Evolutionary conservation across 78 protist genomes (phyloP).

Genomic region (Acrasis kona): DNA sequence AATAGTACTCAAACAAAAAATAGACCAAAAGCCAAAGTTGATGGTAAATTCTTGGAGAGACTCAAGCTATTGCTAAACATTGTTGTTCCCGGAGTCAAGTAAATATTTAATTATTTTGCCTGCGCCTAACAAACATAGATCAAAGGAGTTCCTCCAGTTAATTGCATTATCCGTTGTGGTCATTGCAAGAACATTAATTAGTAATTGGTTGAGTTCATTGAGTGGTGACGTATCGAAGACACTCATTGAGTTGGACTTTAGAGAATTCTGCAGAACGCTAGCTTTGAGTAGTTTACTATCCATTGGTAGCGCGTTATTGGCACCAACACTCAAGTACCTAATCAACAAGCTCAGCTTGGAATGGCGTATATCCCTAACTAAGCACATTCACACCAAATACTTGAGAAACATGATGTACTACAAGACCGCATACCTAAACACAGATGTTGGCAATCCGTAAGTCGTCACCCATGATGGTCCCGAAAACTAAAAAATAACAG

Average conservation of each 20-base stretch:
- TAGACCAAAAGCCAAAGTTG: background rate
- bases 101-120: background rate
- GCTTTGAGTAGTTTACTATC: background rate
- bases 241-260: background rate
- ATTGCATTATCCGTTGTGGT: background rate
- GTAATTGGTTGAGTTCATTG: background rate
- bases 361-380: background rate
- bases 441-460: background rate
- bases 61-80: background rate
- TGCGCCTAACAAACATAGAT: background rate
- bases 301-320: background rate
- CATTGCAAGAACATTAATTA: background rate
- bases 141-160: background rate
- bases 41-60: background rate
- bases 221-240: background rate
- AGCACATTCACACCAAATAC: background rate
- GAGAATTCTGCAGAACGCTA: background rate
- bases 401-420: background rate
- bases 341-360: background rate
- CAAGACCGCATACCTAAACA: background rate
- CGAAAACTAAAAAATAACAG: slow-evolving; percentile 17
- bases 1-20: background rate
- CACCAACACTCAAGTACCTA: background rate
- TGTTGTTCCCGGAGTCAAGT: background rate
- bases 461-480: too few relatives aligned